A percentile compares a stretch with the other conserved stretches of the same genome.
Evolutionary conservation across 1,284 basidiomycete genomes (phyloP).

Genomic region (Trichosporon asahii): DNA sequence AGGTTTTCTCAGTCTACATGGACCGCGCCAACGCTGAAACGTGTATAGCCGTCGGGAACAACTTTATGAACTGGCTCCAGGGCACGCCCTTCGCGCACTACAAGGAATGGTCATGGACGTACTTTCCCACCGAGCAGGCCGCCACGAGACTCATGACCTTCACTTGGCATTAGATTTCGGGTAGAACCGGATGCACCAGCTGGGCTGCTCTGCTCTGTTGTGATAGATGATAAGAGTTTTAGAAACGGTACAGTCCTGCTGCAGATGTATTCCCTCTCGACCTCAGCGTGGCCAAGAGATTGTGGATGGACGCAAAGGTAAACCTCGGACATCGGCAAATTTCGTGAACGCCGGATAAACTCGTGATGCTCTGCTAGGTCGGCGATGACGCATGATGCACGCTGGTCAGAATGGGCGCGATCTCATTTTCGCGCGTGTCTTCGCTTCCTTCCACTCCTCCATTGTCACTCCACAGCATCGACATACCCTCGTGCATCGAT

Average conservation of each 20-base stretch:
- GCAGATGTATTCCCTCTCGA: no score
- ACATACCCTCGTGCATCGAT: background rate
- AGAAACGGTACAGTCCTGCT: no score
- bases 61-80: background rate
- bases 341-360: background rate
- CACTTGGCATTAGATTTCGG: background rate
- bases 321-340: conserved; percentile 1
- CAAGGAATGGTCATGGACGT: background rate
- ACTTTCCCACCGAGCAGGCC: background rate
- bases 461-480: background rate
- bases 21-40: background rate
- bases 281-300: background rate
- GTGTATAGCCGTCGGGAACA: background rate
- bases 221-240: no score
- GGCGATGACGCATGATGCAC: conserved; percentile 9
- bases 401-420: background rate
- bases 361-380: background rate
- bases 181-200: background rate
- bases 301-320: background rate
- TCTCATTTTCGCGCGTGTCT: background rate
- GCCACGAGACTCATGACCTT: background rate
- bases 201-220: no score
- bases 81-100: background rate
- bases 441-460: background rate
- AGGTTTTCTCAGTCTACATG: background rate